These are phyloP conservation scores for Lentinula novae-zelandiae DNA, from an alignment of 1,284 basidiomycete genomes.

Conservation along the genomic window DNA sequence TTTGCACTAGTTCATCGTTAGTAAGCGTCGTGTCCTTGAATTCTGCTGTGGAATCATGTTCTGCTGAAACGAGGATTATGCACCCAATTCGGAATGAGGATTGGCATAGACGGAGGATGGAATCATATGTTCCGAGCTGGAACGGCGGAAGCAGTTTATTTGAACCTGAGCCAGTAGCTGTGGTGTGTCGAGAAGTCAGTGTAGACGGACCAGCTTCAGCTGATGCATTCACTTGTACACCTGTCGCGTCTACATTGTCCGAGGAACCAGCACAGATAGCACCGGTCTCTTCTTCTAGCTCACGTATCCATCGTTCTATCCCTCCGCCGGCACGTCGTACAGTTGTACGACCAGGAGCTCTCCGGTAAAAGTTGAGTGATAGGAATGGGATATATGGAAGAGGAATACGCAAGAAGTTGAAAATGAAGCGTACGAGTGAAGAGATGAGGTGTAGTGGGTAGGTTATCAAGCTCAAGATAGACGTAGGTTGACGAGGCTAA, in stretches of 20 bases:
- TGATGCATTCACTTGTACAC: slow-evolving; percentile 20
- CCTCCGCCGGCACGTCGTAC: slow-evolving; percentile 37
- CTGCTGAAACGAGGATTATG: slow-evolving; percentile 82
- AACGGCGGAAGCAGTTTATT: slow-evolving; percentile 74
- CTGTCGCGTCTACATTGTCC: slow-evolving; percentile 14
- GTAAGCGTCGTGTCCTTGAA: slow-evolving; percentile 87
- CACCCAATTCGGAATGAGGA: slow-evolving; percentile 74
- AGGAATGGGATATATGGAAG: slow-evolving; percentile 27
- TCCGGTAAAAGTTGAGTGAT: slow-evolving; percentile 39
- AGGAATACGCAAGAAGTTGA: slow-evolving; percentile 50
- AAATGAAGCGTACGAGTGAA: slow-evolving; percentile 49
- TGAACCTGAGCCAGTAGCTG: not conserved
- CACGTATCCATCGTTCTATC: slow-evolving; percentile 69
- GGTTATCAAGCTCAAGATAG: slow-evolving; percentile 27
- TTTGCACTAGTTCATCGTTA: slow-evolving; percentile 63
- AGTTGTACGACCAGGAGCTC: slow-evolving; percentile 23
- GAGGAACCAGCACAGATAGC: slow-evolving; percentile 52
- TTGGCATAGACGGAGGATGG: slow-evolving; percentile 69
- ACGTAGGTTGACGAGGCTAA: slow-evolving; percentile 3
- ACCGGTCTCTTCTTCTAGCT: slow-evolving; percentile 79
- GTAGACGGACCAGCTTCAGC: slow-evolving; percentile 41
- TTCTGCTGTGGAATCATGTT: slow-evolving; percentile 84
- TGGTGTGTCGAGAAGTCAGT: slow-evolving; percentile 26
- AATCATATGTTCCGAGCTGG: slow-evolving; percentile 79
- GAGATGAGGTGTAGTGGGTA: slow-evolving; percentile 47